These are phyloP conservation scores for Auxenochlorella pyrenoidosa DNA, from an alignment of 139 green algal species.

Conservation along the genomic window DNA sequence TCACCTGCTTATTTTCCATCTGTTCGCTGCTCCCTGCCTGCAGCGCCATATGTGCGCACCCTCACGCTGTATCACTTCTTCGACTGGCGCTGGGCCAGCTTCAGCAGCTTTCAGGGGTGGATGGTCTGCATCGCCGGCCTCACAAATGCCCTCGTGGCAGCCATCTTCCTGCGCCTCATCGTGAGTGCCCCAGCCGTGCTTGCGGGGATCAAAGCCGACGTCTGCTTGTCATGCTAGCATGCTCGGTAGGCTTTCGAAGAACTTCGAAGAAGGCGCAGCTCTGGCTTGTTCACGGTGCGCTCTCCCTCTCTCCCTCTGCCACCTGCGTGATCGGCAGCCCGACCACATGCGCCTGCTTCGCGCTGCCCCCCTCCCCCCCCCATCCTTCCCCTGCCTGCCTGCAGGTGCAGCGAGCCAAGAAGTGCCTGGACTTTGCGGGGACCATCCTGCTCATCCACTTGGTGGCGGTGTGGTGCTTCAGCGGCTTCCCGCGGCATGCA, in stretches of 20 bases:
- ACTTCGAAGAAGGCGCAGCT: not conserved
- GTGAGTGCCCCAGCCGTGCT: not conserved
- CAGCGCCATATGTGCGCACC: slow-evolving; percentile 63
- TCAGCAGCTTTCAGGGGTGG: slow-evolving; percentile 66
- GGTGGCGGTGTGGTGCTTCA: slow-evolving; percentile 57
- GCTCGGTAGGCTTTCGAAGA: not conserved
- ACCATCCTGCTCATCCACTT: slow-evolving; percentile 90
- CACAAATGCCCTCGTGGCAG: slow-evolving; percentile 57
- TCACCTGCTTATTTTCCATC: not conserved
- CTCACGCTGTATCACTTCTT: slow-evolving; percentile 74
- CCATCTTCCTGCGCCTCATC: slow-evolving; percentile 44
- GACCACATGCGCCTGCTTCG: not conserved
- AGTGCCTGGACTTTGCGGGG: slow-evolving; percentile 94
- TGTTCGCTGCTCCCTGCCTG: not conserved
- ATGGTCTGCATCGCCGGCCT: slow-evolving; percentile 64
- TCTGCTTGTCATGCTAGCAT: not conserved
- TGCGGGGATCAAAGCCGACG: not conserved
- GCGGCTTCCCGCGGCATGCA: slow-evolving; percentile 68
- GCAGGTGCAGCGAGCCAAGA: slow-evolving; percentile 93
- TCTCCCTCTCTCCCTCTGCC: not conserved
- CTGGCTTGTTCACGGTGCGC: not conserved
- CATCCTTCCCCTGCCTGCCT: not conserved
- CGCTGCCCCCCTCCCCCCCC: no score
- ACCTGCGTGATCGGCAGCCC: not conserved
- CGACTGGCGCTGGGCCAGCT: slow-evolving; percentile 55